Base-by-base conservation (phyloP, 2,329 filamentous ascomycete species). In the Daldinia sp. region DNA sequence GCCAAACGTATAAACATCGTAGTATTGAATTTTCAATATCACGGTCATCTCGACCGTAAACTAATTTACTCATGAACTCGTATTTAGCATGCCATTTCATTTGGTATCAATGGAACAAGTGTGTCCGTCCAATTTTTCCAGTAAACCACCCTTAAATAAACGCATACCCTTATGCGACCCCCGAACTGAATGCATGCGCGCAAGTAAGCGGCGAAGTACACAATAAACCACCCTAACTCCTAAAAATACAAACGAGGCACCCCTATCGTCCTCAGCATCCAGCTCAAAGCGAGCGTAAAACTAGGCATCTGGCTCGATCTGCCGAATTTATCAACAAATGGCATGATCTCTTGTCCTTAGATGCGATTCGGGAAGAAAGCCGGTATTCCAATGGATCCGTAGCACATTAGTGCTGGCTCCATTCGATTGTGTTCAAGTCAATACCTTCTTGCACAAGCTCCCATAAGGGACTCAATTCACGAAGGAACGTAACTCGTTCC, bases 381-480 rank as follows among this genome's bases (percentile, higher is more conserved):
- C 42, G 9, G 5, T 56, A 51, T 39, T n/a, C 6, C 48, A 1
- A 41, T 15, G 23, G 5, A 12, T 37, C n/a, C 12, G 13, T 44
- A 20, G 42, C 9, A 26, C 41, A 65, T 87, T 85, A 98, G 81
- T 99, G 96, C 84, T 98, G 94, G 79, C 92, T 97, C 96, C 96
- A 99, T 82, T 99, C 91, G 76, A 99, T 99, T 48, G 93, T 97
- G 82, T 97, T 93, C 74, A 99, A 83, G 78, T 97, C 96, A 71
- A 99, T 89, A 15, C 96, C 96, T 80, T 99, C 96, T 82, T 99
- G 96, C 12, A 99, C 96, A 72, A 99, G 83, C 82, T 99, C 96
- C 96, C 96, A 99, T 64, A 99, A 83, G 42, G 96, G 96, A 79
- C 94, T 98, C 73, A 99, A 85, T 83, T 99, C 96, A 75, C 96